Percentiles rank a stretch among this genome's conserved stretches.
Conservation (phyloP, 495 filamentous ascomycete species). For the Penicillium arizonense region DNA sequence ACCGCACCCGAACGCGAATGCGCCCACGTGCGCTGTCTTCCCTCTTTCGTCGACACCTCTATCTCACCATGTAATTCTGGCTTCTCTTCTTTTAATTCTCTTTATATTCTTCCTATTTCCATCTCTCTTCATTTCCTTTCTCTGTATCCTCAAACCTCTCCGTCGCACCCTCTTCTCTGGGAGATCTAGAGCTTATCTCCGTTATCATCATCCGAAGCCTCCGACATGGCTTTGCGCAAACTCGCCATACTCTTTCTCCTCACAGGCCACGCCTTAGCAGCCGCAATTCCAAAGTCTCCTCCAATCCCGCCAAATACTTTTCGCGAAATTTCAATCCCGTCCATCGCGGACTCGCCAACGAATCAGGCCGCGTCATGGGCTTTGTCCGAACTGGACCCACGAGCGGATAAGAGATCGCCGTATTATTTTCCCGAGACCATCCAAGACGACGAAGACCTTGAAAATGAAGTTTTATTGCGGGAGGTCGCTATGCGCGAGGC, state of each 20-base stretch:
- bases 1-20: not conserved
- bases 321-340: not conserved
- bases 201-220: not conserved
- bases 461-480: not conserved
- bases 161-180: not conserved
- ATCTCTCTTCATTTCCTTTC: not conserved
- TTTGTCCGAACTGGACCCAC: not conserved
- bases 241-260: not conserved
- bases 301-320: not conserved
- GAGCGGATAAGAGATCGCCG: conserved; percentile 6
- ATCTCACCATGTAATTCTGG: too few species aligned
- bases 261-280: not conserved
- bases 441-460: conserved; percentile 14
- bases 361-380: conserved; percentile 3
- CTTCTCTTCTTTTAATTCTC: not conserved
- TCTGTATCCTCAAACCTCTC: not conserved
- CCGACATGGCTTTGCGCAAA: not conserved
- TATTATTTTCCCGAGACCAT: conserved; percentile 23
- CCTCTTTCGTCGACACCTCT: not conserved
- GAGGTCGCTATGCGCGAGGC: conserved; percentile 16
- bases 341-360: not conserved
- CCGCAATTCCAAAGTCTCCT: not conserved
- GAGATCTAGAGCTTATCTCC: not conserved
- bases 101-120: not conserved
- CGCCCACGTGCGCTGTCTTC: not conserved